Evolutionary conservation across 176 grass and related monocot species (phyloP).

Genomic region (Carex cristatella): DNA sequence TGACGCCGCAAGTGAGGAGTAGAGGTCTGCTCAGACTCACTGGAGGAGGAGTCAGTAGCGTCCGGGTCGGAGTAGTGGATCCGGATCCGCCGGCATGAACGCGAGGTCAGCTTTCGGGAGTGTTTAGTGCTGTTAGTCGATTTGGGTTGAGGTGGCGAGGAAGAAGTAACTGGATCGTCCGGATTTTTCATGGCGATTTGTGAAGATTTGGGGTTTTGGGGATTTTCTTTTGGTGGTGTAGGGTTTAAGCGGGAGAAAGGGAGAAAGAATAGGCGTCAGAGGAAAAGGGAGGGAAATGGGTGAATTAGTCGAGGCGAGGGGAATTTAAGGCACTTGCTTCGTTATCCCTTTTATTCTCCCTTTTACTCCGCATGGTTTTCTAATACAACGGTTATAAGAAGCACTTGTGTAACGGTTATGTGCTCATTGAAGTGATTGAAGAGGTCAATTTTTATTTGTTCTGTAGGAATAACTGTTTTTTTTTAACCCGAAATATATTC

Average conservation of each 20-base stretch:
- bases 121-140: background rate
- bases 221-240: constrained; percentile 19
- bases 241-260: constrained; percentile 35
- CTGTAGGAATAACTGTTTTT: background rate
- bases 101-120: background rate
- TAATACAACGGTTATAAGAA: background rate
- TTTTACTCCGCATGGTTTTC: background rate
- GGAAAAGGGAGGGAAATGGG: background rate
- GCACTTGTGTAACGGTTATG: background rate
- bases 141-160: background rate
- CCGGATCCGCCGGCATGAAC: constrained; percentile 9
- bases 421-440: background rate
- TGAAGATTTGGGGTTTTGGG: background rate
- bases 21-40: constrained; percentile 30
- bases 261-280: background rate
- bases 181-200: constrained; percentile 13
- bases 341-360: background rate
- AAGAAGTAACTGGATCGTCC: background rate
- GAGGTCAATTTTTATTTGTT: background rate
- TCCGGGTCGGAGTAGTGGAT: constrained; percentile 45
- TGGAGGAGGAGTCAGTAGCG: constrained; percentile 54
- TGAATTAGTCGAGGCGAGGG: background rate
- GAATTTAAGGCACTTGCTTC: constrained; percentile 15
- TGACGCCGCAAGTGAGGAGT: constrained; percentile 1
- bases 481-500: background rate